A percentile compares a stretch with the other conserved stretches of the same genome.
These are phyloP conservation scores for Kregervanrija pseudodelftensis DNA, from an alignment of 805 yeast genomes.

Conservation along the genomic window DNA sequence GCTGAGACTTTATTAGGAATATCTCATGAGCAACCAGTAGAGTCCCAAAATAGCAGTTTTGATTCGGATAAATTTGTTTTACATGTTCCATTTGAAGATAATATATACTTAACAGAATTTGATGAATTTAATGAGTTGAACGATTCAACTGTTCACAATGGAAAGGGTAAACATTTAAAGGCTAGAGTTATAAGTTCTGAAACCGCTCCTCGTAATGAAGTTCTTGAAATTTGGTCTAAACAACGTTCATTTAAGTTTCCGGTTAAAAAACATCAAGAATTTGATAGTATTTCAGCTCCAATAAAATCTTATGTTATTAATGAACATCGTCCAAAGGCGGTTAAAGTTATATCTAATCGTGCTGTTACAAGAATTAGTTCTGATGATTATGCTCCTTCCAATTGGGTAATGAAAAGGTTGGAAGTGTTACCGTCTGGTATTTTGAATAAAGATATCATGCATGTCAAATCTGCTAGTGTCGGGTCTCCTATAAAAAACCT, in stretches of 20 bases:
- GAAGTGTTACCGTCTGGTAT: conserved; percentile 12
- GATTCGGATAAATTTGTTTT: conserved; percentile 19
- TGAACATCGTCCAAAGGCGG: conserved; percentile 16
- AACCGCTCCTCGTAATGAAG: conserved; percentile 20
- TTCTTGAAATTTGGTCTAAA: conserved; percentile 28
- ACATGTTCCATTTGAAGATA: conserved; percentile 34
- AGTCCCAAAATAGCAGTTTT: conserved; percentile 16
- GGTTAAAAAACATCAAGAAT: conserved; percentile 12
- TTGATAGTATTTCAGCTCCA: conserved; percentile 25
- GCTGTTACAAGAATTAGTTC: conserved; percentile 2
- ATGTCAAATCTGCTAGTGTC: too few relatives aligned
- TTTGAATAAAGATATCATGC: not conserved
- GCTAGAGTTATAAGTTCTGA: conserved; percentile 19
- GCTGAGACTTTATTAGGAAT: too few relatives aligned
- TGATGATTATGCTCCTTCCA: conserved; percentile 1
- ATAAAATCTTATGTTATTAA: conserved; percentile 13
- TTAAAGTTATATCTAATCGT: conserved; percentile 14
- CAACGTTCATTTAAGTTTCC: conserved; percentile 21
- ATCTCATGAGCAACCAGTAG: not conserved
- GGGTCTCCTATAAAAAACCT: too few relatives aligned
- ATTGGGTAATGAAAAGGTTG: conserved; percentile 8
- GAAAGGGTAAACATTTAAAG: not conserved
- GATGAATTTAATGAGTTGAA: conserved; percentile 25
- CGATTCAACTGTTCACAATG: conserved; percentile 6
- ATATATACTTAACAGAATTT: conserved; percentile 28